Evolutionary conservation across 495 filamentous ascomycete species (phyloP), one percentile per base, ranked within the genome.

Genomic region (Penicillium tannophilum): DNA sequence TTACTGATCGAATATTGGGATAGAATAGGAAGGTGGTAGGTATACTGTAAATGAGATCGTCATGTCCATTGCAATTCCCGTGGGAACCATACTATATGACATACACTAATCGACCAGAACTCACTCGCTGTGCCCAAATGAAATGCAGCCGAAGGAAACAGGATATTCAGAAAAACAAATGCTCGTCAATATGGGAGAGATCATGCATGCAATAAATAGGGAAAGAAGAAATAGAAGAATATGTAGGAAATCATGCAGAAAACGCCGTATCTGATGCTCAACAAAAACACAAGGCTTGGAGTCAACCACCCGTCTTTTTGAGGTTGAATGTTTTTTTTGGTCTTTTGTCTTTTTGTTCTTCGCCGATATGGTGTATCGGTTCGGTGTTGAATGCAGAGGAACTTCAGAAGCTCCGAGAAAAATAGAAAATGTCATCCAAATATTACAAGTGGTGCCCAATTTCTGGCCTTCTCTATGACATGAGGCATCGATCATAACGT

Each of bases 401-500:
- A 41, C 39, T n/a, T n/a, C n/a, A 6, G 7, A 41, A 41, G 39
- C 11, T 41, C 16, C 39, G 54, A 68, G 53, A 44, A 47, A 67
- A 68, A 60, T 54, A 39, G 59, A 66, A 67, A 60, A 54, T 35
- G 61, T 60, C 57, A 61, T 64, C 55, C 63, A 64, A 68, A 65
- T 70, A 69, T 65, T 67, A 70, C 64, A 71, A 65, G 63, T 62
- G 56, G 59, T 60, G 52, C 61, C 59, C 47, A 56, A 63, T 57
- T 64, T 65, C 67, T 69, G 61, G 63, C 66, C 72, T 72, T 75
- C 70, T 79, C 73, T 79, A 79, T 76, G 70, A 71, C 72, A 73
- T 76, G 69, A 77, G 71, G 72, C 74, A 72, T 76, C 69, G 73
- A 79, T 73, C 72, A 66, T 76, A 77, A 76, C 63, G 68, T 76